phyloP scores from a whole-genome alignment of 2,329 filamentous ascomycete genomes.

The Alternaria postmessia region DNA sequence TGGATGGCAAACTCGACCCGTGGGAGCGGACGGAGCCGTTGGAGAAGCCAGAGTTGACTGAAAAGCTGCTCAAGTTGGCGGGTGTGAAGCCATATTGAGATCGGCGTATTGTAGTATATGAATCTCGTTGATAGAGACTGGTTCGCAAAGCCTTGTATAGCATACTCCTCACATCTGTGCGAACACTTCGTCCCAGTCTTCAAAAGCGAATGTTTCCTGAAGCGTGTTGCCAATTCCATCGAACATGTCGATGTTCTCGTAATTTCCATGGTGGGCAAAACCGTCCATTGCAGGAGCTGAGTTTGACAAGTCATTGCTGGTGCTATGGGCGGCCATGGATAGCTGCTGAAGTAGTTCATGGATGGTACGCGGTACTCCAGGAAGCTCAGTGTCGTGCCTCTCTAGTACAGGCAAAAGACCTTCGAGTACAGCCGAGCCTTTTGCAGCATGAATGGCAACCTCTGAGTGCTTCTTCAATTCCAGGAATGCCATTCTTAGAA shows the following conservation, averaged over 20 bases:
- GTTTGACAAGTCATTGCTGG: not conserved
- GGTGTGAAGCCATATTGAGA: slow-evolving; percentile 21
- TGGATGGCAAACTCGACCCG: slow-evolving; percentile 21
- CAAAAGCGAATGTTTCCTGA: not conserved
- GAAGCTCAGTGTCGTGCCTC: slow-evolving; percentile 7
- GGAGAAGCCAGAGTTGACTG: slow-evolving; percentile 27
- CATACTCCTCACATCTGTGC: slow-evolving; percentile 6
- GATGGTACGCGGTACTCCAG: slow-evolving; percentile 8
- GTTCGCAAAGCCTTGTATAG: not conserved
- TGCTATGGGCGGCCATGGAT: slow-evolving; percentile 1
- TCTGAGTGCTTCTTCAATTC: slow-evolving; percentile 17
- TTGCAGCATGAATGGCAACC: slow-evolving; percentile 18
- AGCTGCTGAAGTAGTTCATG: slow-evolving; percentile 18
- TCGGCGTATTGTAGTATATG: not conserved
- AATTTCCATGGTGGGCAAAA: slow-evolving; percentile 1
- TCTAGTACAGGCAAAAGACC: slow-evolving; percentile 10
- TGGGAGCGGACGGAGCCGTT: slow-evolving; percentile 25
- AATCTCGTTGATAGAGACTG: not conserved
- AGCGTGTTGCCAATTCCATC: slow-evolving; percentile 2
- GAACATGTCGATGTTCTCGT: slow-evolving; percentile 4
- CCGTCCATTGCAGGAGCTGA: not conserved
- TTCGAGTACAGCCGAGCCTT: slow-evolving; percentile 15
- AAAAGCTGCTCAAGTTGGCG: slow-evolving; percentile 26
- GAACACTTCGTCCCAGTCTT: slow-evolving; percentile 13
- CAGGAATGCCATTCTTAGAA: slow-evolving; percentile 8